phyloP scores from a whole-genome alignment of 805 yeast genomes.

The Metschnikowia matae region DNA sequence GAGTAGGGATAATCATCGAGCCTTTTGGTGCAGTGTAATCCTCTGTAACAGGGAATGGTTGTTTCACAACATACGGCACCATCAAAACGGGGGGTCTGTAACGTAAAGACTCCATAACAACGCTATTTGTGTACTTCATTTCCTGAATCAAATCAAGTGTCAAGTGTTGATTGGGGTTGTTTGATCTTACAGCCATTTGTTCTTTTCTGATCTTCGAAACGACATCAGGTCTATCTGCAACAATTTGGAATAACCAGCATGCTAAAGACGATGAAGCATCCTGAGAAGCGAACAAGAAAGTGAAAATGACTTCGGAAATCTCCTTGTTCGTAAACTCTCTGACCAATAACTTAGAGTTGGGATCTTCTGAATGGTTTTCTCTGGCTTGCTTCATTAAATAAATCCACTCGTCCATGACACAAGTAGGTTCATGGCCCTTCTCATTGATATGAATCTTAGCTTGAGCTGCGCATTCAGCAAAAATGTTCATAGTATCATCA shows the following conservation, averaged over 20 bases:
- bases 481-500: conserved; percentile 88
- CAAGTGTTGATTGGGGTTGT: conserved; percentile 62
- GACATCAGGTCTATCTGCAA: conserved; percentile 94
- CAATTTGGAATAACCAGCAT: conserved; percentile 96
- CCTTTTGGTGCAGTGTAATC: conserved; percentile 94
- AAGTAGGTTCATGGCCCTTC: conserved; percentile 70
- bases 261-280: conserved; percentile 97
- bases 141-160: conserved; percentile 70
- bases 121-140: conserved; percentile 87
- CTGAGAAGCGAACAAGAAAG: conserved; percentile 95
- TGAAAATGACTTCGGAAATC: conserved; percentile 93
- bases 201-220: conserved; percentile 84
- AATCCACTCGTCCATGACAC: conserved; percentile 97
- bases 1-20: conserved; percentile 92
- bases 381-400: conserved; percentile 74
- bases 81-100: conserved; percentile 96
- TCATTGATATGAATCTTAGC: conserved; percentile 74
- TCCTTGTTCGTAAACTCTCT: conserved; percentile 87
- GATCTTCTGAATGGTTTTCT: conserved; percentile 45
- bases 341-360: conserved; percentile 55
- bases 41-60: conserved; percentile 76
- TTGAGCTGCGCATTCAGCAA: conserved; percentile 82
- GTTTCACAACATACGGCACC: conserved; percentile 95
- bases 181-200: conserved; percentile 76
- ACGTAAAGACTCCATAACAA: conserved; percentile 87